Percentiles rank a stretch among this genome's conserved stretches.
phyloP scores from a whole-genome alignment of 805 yeast genomes.

The Geotrichum ghanense region DNA sequence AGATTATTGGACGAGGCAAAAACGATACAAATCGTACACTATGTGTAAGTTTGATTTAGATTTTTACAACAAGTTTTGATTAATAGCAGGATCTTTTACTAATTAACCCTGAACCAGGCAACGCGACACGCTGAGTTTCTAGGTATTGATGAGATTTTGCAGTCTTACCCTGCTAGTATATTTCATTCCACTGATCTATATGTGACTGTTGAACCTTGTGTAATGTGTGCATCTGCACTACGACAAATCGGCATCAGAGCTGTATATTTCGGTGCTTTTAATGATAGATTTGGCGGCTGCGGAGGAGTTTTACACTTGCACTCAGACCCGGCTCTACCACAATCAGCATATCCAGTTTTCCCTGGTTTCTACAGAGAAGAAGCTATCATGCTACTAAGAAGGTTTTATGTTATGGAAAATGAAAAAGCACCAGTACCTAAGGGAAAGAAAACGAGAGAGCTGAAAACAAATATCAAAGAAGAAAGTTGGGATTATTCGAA shows the following conservation, averaged over 20 bases:
- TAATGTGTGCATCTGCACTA: constrained; percentile 92
- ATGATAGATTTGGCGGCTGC: constrained; percentile 94
- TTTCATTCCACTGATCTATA: constrained; percentile 57
- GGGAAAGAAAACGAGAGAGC: constrained; percentile 43
- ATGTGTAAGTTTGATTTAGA: constrained; percentile 27
- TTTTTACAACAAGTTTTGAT: background rate
- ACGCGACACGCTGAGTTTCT: constrained; percentile 88
- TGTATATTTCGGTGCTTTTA: constrained; percentile 86
- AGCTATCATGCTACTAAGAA: constrained; percentile 69
- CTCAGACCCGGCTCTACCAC: constrained; percentile 29
- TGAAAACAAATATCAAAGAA: constrained; percentile 35
- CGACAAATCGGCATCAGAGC: constrained; percentile 63
- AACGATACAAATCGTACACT: constrained; percentile 78
- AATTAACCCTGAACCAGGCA: constrained; percentile 32
- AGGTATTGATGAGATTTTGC: constrained; percentile 50
- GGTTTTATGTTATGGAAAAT: constrained; percentile 79
- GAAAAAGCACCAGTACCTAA: constrained; percentile 75
- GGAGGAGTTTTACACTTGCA: constrained; percentile 70
- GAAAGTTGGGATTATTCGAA: constrained; percentile 43
- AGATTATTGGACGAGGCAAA: constrained; percentile 63
- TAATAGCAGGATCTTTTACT: too few relatives aligned
- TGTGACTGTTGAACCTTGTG: constrained; percentile 96
- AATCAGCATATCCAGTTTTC: constrained; percentile 37
- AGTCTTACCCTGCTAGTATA: constrained; percentile 21
- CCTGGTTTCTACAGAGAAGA: constrained; percentile 78